Evolutionary conservation across 2,329 filamentous ascomycete species (phyloP).

Genomic region (Remersonia thermophila): DNA sequence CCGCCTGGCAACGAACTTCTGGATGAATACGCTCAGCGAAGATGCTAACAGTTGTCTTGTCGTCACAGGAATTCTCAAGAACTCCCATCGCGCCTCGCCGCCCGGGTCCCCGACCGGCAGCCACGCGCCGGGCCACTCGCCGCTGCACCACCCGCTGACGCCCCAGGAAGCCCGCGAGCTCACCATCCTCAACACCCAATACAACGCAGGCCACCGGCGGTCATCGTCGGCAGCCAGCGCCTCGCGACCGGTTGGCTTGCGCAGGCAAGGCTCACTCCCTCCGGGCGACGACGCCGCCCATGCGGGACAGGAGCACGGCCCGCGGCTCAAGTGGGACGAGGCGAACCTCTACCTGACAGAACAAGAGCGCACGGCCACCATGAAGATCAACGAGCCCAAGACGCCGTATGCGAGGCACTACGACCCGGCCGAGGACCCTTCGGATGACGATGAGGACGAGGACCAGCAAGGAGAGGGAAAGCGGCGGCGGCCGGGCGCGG

Average conservation of each 20-base stretch:
- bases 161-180: constrained; percentile 90
- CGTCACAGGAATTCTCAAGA: constrained; percentile 77
- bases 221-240: constrained; percentile 59
- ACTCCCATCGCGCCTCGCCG: constrained; percentile 55
- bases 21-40: no score
- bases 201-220: constrained; percentile 81
- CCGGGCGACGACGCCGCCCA: constrained; percentile 32
- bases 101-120: constrained; percentile 34
- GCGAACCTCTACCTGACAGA: constrained; percentile 95
- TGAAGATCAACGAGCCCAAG: constrained; percentile 99
- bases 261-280: constrained; percentile 46
- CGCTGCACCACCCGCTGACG: constrained; percentile 35
- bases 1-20: no score
- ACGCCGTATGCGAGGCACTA: constrained; percentile 92
- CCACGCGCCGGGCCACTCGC: constrained; percentile 16
- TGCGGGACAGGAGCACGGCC: constrained; percentile 40
- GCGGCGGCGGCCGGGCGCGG: constrained; percentile 23
- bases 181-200: constrained; percentile 84
- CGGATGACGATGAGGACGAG: constrained; percentile 63
- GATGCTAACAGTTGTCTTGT: no score
- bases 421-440: constrained; percentile 77
- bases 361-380: constrained; percentile 86
- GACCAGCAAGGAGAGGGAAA: constrained; percentile 5
- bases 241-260: constrained; percentile 45
- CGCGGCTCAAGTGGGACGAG: constrained; percentile 94